Evolutionary conservation across 768 basidiomycete species (phyloP).

Genomic region (Mycena haematopus): DNA sequence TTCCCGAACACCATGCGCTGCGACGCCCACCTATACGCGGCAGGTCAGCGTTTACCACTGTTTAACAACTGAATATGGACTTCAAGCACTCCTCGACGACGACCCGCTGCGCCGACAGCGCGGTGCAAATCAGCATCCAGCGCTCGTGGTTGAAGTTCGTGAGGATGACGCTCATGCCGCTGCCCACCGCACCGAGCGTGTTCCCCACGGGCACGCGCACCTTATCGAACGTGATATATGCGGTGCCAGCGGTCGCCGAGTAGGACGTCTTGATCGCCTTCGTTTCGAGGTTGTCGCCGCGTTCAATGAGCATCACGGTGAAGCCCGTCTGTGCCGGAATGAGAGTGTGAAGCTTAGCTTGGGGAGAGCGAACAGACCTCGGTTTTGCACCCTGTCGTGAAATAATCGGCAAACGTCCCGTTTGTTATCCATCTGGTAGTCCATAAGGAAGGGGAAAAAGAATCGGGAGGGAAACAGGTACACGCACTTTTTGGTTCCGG

Average conservation of each 20-base stretch:
- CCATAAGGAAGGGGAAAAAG: conserved; percentile 1
- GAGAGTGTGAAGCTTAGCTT: not conserved
- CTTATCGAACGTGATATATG: conserved; percentile 82
- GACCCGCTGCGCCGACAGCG: conserved; percentile 76
- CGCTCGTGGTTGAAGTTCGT: conserved; percentile 88
- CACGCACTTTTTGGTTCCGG: conserved; percentile 89
- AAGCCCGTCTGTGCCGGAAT: conserved; percentile 61
- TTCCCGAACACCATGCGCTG: conserved; percentile 93
- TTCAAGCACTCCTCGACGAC: conserved; percentile 92
- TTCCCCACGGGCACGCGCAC: conserved; percentile 85
- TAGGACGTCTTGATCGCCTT: conserved; percentile 93
- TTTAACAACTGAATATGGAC: conserved; percentile 41
- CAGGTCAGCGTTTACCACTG: not conserved
- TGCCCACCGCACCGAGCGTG: conserved; percentile 86
- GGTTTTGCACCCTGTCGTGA: conserved; percentile 79
- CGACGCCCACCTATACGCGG: conserved; percentile 72
- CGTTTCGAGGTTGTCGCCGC: conserved; percentile 77
- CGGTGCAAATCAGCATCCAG: conserved; percentile 83
- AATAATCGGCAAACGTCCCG: conserved; percentile 84
- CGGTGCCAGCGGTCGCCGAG: conserved; percentile 90
- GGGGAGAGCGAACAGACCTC: conserved; percentile 47
- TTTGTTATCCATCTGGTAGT: conserved; percentile 84
- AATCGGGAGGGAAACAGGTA: not conserved
- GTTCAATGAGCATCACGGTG: conserved; percentile 77
- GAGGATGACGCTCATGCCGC: conserved; percentile 80